Percentiles rank a stretch among this genome's conserved stretches.
phyloP scores from a whole-genome alignment of 495 filamentous ascomycete genomes.

The Trichocladium antarcticum region DNA sequence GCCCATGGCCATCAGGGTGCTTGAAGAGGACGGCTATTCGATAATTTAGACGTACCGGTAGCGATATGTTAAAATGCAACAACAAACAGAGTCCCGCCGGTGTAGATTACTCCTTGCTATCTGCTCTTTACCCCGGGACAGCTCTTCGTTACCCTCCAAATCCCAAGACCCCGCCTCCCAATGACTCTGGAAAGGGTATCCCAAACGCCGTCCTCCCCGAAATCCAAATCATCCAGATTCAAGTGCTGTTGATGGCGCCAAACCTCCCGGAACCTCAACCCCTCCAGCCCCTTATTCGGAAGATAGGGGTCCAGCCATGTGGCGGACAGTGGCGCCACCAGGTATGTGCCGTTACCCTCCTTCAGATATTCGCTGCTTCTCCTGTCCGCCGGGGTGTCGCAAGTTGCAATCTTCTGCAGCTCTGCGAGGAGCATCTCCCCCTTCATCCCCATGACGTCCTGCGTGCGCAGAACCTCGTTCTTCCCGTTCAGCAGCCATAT shows the following conservation, averaged over 20 bases:
- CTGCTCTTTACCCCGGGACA: conserved; percentile 19
- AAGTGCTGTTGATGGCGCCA: conserved; percentile 68
- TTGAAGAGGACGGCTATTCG: no score
- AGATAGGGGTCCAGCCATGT: conserved; percentile 57
- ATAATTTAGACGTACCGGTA: no score
- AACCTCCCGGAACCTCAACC: conserved; percentile 48
- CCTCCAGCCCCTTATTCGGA: conserved; percentile 35
- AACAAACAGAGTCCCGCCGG: conserved; percentile 5
- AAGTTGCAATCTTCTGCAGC: conserved; percentile 47
- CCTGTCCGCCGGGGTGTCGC: conserved; percentile 42
- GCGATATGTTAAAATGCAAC: background rate
- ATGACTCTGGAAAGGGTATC: conserved; percentile 63
- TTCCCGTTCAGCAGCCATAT: conserved; percentile 80
- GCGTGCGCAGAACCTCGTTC: conserved; percentile 54
- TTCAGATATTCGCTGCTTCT: conserved; percentile 40
- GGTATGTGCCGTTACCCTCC: conserved; percentile 45
- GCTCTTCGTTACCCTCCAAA: conserved; percentile 63
- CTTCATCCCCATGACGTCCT: conserved; percentile 72
- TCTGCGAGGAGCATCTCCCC: conserved; percentile 49
- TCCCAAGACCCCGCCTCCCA: conserved; percentile 65
- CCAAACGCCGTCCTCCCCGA: conserved; percentile 70
- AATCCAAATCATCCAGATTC: conserved; percentile 88
- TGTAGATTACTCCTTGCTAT: background rate
- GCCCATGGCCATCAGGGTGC: conserved; percentile 32
- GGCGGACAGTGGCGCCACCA: conserved; percentile 62